Evolutionary conservation across 306 rosid genomes (phyloP).

Genomic region (Cicer judaicum): DNA sequence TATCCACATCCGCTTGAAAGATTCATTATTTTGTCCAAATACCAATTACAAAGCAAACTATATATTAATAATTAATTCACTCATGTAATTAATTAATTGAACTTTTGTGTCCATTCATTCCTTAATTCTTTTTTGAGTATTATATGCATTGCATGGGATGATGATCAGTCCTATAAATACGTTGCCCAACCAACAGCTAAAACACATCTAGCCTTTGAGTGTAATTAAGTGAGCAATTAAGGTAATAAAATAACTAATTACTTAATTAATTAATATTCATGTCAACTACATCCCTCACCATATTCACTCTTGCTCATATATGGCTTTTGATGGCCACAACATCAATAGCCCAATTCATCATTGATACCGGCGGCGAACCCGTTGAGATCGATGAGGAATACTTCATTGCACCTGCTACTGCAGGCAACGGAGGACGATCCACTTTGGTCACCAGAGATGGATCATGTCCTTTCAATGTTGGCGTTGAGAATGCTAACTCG

Average conservation of each 20-base stretch:
- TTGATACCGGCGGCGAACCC: constrained; percentile 52
- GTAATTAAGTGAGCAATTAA: neutral
- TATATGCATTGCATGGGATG: too few species aligned
- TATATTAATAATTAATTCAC: too few species aligned
- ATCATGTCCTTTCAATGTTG: constrained; percentile 55
- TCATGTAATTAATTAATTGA: too few species aligned
- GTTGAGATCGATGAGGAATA: constrained; percentile 52
- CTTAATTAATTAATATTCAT: neutral
- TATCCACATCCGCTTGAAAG: too few species aligned
- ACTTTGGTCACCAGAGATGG: constrained; percentile 47
- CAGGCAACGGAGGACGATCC: constrained; percentile 62
- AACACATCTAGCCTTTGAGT: neutral
- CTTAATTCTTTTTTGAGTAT: too few species aligned
- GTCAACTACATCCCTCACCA: neutral
- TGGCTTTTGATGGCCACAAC: constrained; percentile 49
- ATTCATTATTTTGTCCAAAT: too few species aligned
- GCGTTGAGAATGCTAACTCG: constrained; percentile 47
- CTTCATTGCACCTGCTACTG: constrained; percentile 61
- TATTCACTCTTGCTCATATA: neutral
- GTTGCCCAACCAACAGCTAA: neutral
- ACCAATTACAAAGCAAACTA: too few species aligned
- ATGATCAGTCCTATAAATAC: constrained; percentile 8
- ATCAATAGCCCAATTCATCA: constrained; percentile 40
- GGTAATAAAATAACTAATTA: too few species aligned
- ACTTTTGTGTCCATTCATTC: too few species aligned